These are phyloP conservation scores for Myxozyma mucilagina DNA, from an alignment of 805 yeast species.

Conservation along the genomic window DNA sequence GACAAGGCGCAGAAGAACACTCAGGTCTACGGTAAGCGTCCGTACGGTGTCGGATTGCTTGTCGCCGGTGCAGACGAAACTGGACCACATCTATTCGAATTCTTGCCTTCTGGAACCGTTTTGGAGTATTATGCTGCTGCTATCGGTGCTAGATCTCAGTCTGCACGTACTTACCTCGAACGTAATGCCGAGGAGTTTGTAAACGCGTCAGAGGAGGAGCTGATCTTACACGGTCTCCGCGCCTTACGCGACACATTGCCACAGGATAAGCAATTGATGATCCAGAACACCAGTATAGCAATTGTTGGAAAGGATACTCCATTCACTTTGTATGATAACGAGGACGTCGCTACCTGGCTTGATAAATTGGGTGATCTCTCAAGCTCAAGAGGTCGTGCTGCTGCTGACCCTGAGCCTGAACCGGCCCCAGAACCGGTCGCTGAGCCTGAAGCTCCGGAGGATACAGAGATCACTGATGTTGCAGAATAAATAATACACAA, in stretches of 20 bases:
- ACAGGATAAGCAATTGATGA: constrained; percentile 88
- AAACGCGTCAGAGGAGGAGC: constrained; percentile 62
- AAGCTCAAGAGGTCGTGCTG: constrained; percentile 25
- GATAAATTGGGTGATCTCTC: constrained; percentile 55
- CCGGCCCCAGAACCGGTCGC: constrained; percentile 10
- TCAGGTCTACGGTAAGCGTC: constrained; percentile 93
- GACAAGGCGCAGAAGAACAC: constrained; percentile 98
- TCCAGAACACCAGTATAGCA: constrained; percentile 84
- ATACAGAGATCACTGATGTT: constrained; percentile 6
- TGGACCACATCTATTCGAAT: constrained; percentile 92
- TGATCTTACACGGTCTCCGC: constrained; percentile 80
- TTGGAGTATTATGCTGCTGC: constrained; percentile 92
- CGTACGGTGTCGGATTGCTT: constrained; percentile 95
- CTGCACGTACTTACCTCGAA: constrained; percentile 94
- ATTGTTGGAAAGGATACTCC: constrained; percentile 81
- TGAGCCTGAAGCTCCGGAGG: constrained; percentile 18
- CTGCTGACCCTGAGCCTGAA: constrained; percentile 8
- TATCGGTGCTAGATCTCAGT: constrained; percentile 98
- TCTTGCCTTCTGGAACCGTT: constrained; percentile 93
- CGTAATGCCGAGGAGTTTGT: constrained; percentile 72
- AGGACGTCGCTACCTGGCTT: constrained; percentile 79
- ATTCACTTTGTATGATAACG: constrained; percentile 83
- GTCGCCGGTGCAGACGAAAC: constrained; percentile 74
- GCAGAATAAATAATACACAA: not conserved
- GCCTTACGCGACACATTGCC: constrained; percentile 92